Evolutionary conservation across 768 basidiomycete species (phyloP).

Genomic region (Mrakia blollopis): DNA sequence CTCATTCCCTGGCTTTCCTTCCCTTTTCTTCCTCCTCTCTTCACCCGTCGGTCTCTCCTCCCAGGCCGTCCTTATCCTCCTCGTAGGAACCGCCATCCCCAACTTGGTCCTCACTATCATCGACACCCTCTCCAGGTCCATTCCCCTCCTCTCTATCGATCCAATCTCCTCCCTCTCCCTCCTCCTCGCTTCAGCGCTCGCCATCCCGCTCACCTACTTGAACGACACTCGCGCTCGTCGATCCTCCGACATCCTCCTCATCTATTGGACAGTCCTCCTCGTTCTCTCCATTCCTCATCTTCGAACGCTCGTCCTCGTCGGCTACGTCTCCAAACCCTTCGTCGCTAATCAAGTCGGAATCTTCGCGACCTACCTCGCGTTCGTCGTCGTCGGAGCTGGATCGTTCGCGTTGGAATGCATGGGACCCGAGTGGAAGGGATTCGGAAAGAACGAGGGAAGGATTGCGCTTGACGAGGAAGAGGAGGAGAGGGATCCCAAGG

Average conservation of each 20-base stretch:
- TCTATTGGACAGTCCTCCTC: constrained; percentile 76
- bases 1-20: not conserved
- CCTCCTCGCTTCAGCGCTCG: constrained; percentile 43
- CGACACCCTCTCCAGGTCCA: constrained; percentile 51
- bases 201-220: constrained; percentile 53
- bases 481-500: constrained; percentile 18
- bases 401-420: constrained; percentile 64
- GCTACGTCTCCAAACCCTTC: constrained; percentile 35
- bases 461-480: constrained; percentile 33
- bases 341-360: constrained; percentile 34
- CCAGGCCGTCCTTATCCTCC: constrained; percentile 33
- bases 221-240: constrained; percentile 67
- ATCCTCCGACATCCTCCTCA: constrained; percentile 65
- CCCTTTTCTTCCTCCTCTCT: constrained; percentile 34
- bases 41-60: too few species aligned
- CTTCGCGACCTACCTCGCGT: constrained; percentile 38
- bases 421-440: constrained; percentile 54
- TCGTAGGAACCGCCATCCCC: constrained; percentile 39
- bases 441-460: constrained; percentile 17
- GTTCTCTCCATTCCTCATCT: constrained; percentile 54
- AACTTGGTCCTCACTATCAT: constrained; percentile 50
- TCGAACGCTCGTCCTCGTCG: constrained; percentile 51
- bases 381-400: constrained; percentile 47
- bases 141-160: constrained; percentile 49
- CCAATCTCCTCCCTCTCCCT: constrained; percentile 54